A percentile compares a stretch with the other conserved stretches of the same genome.
Evolutionary conservation across 108 stramenopile species (phyloP).

Genomic region (Fragilaria crotonensis): DNA sequence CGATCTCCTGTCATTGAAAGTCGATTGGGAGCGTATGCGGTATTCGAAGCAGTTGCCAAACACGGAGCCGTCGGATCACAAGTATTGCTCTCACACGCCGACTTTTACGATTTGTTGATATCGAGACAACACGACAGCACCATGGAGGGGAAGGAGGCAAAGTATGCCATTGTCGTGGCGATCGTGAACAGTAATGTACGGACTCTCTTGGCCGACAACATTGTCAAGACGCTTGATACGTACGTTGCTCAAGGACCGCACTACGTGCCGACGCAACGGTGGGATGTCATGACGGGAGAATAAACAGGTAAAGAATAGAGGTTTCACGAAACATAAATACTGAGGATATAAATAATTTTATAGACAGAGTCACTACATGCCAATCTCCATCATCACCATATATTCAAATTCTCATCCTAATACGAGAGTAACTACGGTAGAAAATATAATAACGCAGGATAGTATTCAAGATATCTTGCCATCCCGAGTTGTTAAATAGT

Average conservation of each 20-base stretch:
- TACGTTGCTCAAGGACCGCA: slow-evolving; percentile 14
- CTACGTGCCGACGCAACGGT: neutral
- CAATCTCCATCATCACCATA: too few relatives aligned
- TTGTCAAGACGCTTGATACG: slow-evolving; percentile 12
- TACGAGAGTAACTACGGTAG: too few relatives aligned
- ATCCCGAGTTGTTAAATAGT: too few relatives aligned
- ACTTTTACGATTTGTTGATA: slow-evolving; percentile 16
- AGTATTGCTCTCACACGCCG: slow-evolving; percentile 13
- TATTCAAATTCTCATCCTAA: too few relatives aligned
- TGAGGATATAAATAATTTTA: too few relatives aligned
- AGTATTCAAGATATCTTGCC: too few relatives aligned
- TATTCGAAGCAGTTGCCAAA: slow-evolving; percentile 20
- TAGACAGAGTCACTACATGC: too few relatives aligned
- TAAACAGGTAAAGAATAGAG: too few relatives aligned
- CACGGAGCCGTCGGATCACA: slow-evolving; percentile 9
- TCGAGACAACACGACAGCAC: slow-evolving; percentile 8
- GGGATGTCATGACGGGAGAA: slow-evolving; percentile 15
- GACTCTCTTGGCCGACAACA: slow-evolving; percentile 16
- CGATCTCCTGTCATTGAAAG: slow-evolving; percentile 8
- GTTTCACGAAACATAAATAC: too few relatives aligned
- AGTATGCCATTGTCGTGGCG: slow-evolving; percentile 13
- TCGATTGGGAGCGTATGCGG: slow-evolving; percentile 16
- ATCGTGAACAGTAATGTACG: slow-evolving; percentile 9
- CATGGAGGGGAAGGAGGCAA: slow-evolving; percentile 26
- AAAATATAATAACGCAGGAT: too few relatives aligned